Evolutionary conservation across 148 eudicot genomes (phyloP), one percentile per base, ranked within the genome.

Genomic region (Hydrangea macrophylla): DNA sequence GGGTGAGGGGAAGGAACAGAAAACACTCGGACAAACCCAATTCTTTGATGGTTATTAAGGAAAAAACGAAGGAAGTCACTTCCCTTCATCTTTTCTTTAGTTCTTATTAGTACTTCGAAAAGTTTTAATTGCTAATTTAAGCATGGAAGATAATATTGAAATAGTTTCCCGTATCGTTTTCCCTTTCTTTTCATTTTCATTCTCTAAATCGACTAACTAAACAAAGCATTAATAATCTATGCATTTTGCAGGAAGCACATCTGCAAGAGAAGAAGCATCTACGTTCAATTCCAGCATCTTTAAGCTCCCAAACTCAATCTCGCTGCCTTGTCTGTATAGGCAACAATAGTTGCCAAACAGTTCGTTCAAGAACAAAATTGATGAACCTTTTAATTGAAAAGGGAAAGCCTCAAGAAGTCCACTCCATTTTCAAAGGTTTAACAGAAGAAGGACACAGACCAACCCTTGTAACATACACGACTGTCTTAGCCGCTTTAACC

Each of bases 401-500:
- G 80, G 71, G 78, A 39, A 90, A 81, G 70, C 83, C 92, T 60
- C 87, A 80, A 9, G 96, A 94, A 80, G 96, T 81, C 24, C 71
- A 76, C 33, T 15, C 75, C 30, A 70, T 90, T 51, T 85, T 94
- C 64, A 81, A 81, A 64, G 79, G 75, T 70, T 75, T 94, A 68
- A 82, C 65, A 5, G 91, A 86, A 58, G 92, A 85, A 31, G 98
- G 97, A 18, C 98, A 94, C 83, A 81, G 63, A 67, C 98, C 97
- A 56, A 83, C 90, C 50, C 89, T 94, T 20, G 86, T 87, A 72
- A 94, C 98, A 39, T 90, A 85, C 79, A 94, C 95, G 9, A 86
- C 90, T 31, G 67, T 90, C 27, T 81, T 93, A 73, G 84, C 96
- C 36, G 95, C 95, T 60, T 81, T 90, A 53, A 82, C 95, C 18